Percentiles rank a stretch among this genome's conserved stretches.
Evolutionary conservation across 164 flowering plant species (phyloP).

Genomic region (Chimonanthus salicifolius): DNA sequence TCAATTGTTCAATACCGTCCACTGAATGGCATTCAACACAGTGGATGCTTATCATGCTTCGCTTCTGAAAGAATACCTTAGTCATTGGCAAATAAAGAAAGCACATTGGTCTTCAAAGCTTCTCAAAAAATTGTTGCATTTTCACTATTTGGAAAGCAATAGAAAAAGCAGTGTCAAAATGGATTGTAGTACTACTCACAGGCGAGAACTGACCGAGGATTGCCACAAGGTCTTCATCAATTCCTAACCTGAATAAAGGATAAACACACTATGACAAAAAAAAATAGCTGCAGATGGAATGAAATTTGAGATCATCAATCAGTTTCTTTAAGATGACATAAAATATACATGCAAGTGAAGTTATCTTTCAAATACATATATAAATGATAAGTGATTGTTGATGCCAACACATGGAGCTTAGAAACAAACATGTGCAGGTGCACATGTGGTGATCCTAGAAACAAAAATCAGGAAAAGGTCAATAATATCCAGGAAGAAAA

Average conservation of each 20-base stretch:
- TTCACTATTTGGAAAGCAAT: too few relatives aligned
- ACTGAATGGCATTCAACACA: too few relatives aligned
- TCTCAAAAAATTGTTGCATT: background rate
- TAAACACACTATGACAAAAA: background rate
- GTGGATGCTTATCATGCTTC: too few relatives aligned
- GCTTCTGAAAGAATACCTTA: background rate
- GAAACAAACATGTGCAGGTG: background rate
- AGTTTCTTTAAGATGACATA: background rate
- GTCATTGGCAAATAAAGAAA: background rate
- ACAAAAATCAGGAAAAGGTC: too few relatives aligned
- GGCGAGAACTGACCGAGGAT: slow-evolving; percentile 73
- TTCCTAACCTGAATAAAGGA: slow-evolving; percentile 58
- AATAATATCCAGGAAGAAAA: too few relatives aligned
- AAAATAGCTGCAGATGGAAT: background rate
- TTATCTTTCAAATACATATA: background rate
- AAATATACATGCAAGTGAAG: background rate
- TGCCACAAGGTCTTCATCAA: slow-evolving; percentile 86
- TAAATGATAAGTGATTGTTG: too few relatives aligned
- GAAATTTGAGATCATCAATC: background rate
- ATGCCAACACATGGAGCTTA: background rate
- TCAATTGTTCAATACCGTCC: too few relatives aligned
- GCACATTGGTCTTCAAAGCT: background rate
- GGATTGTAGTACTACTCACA: slow-evolving; percentile 32
- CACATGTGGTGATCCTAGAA: too few relatives aligned
- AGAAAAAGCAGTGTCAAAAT: background rate